phyloP scores from a whole-genome alignment of 2,329 filamentous ascomycete genomes.

The Aspergillus fructus region DNA sequence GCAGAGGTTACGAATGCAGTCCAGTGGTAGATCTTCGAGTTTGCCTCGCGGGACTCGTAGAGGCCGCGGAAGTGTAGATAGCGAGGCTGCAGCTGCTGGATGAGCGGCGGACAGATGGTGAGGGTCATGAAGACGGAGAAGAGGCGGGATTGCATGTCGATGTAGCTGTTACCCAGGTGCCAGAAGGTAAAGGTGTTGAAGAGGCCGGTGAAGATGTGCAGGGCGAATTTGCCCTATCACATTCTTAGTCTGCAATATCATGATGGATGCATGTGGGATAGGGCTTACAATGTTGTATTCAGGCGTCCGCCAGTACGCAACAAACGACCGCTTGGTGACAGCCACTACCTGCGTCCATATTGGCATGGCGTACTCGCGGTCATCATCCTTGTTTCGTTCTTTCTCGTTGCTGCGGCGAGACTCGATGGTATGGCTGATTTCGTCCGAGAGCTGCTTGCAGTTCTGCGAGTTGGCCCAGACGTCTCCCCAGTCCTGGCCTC shows the following conservation, averaged over 20 bases:
- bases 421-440: conserved; percentile 55
- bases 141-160: conserved; percentile 68
- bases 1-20: conserved; percentile 65
- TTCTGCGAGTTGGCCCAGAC: conserved; percentile 59
- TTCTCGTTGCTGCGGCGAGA: conserved; percentile 44
- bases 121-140: conserved; percentile 77
- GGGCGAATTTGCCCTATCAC: conserved; percentile 58
- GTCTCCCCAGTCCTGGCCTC: conserved; percentile 62
- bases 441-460: conserved; percentile 45
- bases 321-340: conserved; percentile 59
- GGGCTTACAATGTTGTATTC: conserved; percentile 52
- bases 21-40: conserved; percentile 80
- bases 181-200: conserved; percentile 74
- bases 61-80: conserved; percentile 66
- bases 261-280: not conserved
- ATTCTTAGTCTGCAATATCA: not conserved
- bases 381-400: conserved; percentile 46
- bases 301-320: conserved; percentile 65
- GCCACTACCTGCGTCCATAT: conserved; percentile 53
- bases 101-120: conserved; percentile 70
- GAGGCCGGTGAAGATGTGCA: conserved; percentile 62
- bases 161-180: conserved; percentile 55
- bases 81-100: conserved; percentile 74
- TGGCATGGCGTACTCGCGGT: conserved; percentile 64
- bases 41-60: conserved; percentile 70